These are phyloP conservation scores for Xylariaceae sp. DNA, from an alignment of 2,329 filamentous ascomycete species.

Conservation along the genomic window DNA sequence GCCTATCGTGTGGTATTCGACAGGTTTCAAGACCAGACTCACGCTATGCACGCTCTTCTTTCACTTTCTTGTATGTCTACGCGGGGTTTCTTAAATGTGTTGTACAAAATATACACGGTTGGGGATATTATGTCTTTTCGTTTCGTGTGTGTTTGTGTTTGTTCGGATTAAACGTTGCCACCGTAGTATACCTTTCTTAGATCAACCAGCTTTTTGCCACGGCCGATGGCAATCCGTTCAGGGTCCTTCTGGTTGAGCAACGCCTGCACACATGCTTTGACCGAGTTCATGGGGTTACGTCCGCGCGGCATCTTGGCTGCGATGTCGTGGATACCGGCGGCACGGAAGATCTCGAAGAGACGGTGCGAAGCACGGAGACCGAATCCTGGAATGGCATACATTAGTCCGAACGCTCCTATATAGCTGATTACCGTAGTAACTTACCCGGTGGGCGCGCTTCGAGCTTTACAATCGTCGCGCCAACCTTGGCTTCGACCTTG, in stretches of 20 bases:
- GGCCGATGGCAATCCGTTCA: conserved; percentile 80
- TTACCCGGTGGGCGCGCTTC: conserved; percentile 81
- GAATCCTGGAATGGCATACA: conserved; percentile 58
- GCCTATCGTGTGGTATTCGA: not conserved
- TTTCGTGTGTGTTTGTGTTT: not conserved
- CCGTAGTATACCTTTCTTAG: conserved; percentile 94
- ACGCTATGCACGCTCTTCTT: not conserved
- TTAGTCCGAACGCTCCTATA: conserved; percentile 1
- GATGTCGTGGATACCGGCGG: conserved; percentile 80
- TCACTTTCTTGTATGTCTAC: conserved; percentile 7
- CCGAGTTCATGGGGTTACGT: conserved; percentile 95
- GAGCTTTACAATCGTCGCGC: conserved; percentile 79
- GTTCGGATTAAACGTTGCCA: conserved; percentile 4
- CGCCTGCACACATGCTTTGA: conserved; percentile 84
- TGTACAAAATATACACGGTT: conserved; percentile 22
- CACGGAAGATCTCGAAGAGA: conserved; percentile 91
- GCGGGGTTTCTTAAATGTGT: conserved; percentile 8
- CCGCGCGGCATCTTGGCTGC: conserved; percentile 77
- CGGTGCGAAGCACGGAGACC: conserved; percentile 85
- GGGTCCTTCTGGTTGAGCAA: conserved; percentile 79
- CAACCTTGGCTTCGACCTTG: conserved; percentile 75
- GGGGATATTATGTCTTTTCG: conserved; percentile 5
- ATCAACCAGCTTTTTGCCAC: conserved; percentile 94
- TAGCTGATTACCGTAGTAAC: conserved; percentile 24
- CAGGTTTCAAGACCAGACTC: not conserved